Evolutionary conservation across 192 early-diverging fungal species (phyloP), one percentile per base, ranked within the genome.

Genomic region (Lobulomyces angularis): DNA sequence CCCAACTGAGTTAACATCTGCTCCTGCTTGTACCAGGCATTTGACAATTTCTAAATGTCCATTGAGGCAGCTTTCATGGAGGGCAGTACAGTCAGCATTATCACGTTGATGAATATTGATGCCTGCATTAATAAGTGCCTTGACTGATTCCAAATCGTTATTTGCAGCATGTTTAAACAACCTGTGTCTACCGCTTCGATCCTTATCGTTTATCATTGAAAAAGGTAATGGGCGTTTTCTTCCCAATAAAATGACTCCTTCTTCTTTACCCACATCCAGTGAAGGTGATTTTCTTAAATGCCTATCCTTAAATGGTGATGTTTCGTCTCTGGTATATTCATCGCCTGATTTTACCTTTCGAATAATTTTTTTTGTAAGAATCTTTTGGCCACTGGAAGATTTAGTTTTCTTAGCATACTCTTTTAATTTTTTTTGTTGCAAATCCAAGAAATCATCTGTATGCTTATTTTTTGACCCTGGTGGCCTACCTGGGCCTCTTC

Each of bases 41-140:
- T 26, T 26, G 17, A 56, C 65, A 6, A 64, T 49, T 23, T 56
- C 46, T 3, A 35, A 31, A 22, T 62, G 51, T 35, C 72, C 72
- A 37, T 58, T 50, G 3, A 77, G 37, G 21, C 58, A 59, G 8
- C 71, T 69, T 37, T 71, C 65, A 46, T 77, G 74, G 18, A 77
- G 36, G 1, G 71, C 62, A 8, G 71, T 67, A 53, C 58, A 75
- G 0, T 71, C 74, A 1, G 71, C 74, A 37, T 77, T n/a, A 41
- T 76, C 71, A 35, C 56, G 48, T 19, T 55, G 44, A 37, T 55
- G 41, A n/a, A 69, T 48, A 30, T 74, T 57, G 5, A 71, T 71
- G n/a, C 74, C 71, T 5, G 46, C 46, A 11, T 41, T 27, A 19
- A 77, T 36, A 23, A 77, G 50, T 6, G 58, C 46, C 11, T 27